Conservation (phyloP, 192 early-diverging fungal genomes). For the Obelidium mucronatum region DNA sequence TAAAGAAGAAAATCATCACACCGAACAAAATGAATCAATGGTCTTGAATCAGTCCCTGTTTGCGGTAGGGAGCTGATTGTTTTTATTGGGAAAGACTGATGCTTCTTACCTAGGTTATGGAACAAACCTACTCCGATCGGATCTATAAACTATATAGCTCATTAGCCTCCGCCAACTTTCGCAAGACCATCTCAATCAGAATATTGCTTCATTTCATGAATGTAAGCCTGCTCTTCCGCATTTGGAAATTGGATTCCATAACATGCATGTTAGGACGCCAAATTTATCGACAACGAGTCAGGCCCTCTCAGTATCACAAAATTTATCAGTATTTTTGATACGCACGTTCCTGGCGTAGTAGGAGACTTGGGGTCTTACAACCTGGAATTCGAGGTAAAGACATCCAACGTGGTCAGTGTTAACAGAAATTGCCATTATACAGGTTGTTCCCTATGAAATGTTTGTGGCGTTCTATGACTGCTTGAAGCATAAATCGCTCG, state of each 20-base stretch:
- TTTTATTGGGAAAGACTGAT: not conserved
- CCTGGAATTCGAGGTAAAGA: constrained; percentile 57
- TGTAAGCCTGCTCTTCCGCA: constrained; percentile 32
- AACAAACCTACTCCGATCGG: constrained; percentile 16
- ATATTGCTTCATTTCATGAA: constrained; percentile 42
- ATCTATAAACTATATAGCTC: constrained; percentile 45
- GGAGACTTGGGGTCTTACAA: constrained; percentile 44
- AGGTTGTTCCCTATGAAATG: constrained; percentile 52
- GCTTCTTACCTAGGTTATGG: constrained; percentile 34
- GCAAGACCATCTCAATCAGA: constrained; percentile 53
- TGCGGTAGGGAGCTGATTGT: not conserved
- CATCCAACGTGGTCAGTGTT: not conserved
- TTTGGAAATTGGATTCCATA: constrained; percentile 24
- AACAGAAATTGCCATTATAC: not conserved
- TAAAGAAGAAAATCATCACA: not conserved
- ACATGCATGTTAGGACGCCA: constrained; percentile 45
- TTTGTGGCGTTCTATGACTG: constrained; percentile 41
- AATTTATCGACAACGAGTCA: constrained; percentile 38
- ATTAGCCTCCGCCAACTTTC: constrained; percentile 22
- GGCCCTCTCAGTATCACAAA: constrained; percentile 42
- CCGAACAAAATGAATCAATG: not conserved
- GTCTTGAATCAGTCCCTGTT: not conserved
- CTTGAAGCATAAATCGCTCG: constrained; percentile 28
- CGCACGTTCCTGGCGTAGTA: constrained; percentile 33
- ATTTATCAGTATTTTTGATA: constrained; percentile 45